These are phyloP conservation scores for Mortierella alpina DNA, from an alignment of 192 early-diverging fungal genomes.

Conservation along the genomic window DNA sequence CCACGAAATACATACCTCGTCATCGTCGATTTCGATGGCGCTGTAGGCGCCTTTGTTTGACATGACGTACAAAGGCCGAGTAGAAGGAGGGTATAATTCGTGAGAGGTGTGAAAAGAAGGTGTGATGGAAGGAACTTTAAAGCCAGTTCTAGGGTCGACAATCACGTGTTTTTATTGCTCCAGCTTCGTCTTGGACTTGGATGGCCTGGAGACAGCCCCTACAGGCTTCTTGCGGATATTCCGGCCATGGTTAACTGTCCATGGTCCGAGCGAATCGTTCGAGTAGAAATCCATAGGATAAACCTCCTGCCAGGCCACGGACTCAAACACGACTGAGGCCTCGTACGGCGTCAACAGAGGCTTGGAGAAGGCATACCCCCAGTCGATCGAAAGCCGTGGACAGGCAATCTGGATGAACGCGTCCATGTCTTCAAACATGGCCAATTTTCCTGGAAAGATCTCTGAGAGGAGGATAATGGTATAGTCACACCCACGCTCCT, in stretches of 20 bases:
- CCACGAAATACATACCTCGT: conserved; percentile 24
- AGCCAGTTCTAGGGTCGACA: neutral
- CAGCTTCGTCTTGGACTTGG: conserved; percentile 11
- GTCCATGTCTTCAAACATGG: conserved; percentile 86
- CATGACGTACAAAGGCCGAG: conserved; percentile 5
- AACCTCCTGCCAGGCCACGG: conserved; percentile 79
- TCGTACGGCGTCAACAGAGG: conserved; percentile 97
- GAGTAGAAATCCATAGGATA: conserved; percentile 99
- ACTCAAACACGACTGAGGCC: conserved; percentile 86
- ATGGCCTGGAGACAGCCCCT: neutral
- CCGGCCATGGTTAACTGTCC: conserved; percentile 91
- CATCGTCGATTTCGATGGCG: conserved; percentile 53
- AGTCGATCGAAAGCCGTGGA: conserved; percentile 97
- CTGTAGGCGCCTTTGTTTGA: conserved; percentile 44
- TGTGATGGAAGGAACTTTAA: neutral
- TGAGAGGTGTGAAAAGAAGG: neutral
- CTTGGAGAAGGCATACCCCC: conserved; percentile 95
- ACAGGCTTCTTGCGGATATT: conserved; percentile 49
- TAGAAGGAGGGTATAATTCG: neutral
- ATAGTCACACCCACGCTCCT: conserved; percentile 69
- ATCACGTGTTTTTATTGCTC: neutral
- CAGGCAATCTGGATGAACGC: conserved; percentile 96
- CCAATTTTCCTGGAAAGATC: conserved; percentile 94
- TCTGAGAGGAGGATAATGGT: conserved; percentile 90
- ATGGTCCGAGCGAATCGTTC: conserved; percentile 87